Base-by-base conservation (phyloP, 106 monocot genomes). In the Apostasia ramifera region DNA sequence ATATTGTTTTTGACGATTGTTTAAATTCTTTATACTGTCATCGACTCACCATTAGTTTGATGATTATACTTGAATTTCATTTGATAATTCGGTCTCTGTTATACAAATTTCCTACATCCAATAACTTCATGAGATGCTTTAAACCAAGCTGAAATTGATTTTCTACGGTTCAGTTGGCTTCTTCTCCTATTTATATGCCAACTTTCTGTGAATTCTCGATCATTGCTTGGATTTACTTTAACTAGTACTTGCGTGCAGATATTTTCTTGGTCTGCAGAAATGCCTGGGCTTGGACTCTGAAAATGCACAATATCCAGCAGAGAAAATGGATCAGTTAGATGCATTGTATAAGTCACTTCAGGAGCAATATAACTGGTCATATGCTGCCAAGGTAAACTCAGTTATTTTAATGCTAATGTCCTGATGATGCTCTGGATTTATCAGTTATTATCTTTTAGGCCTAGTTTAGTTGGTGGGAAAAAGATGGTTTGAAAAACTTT, bases 221-320 rank as follows among this genome's bases (percentile, higher is more conserved):
- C 48, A 26, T 47, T 8, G 1, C 3, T 49, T 63, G 26, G 26
- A 14, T 65, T 65, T 26, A 65, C 3, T 7, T 65, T 65, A 26
- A 9, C 48, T 49, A 15, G 14, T 13, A 2, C 10, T 65, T 48
- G 26, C 0, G 8, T 62, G 40, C 81, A 97, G 97, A 55, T 97
- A 97, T 68, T 87, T 89, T 75, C 73, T 68, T 13, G 97, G 88
- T 5, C 62, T 97, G 66, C 97, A 97, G 72, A 92, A 87, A 69
- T 97, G 97, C 79, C 61, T 92, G 53, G 81, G 83, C 38, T 70
- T 97, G 44, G 81, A 86, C 76, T 73, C 84, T 75, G 92, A 97
- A 55, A 81, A 62, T 49, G 85, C 89, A 57, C 73, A 92, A 70
- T 89, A 92, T 79, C 73, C 76, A 38, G 1, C 82, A 63, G 84